Evolutionary conservation across 768 basidiomycete species (phyloP), one percentile per base, ranked within the genome.

Genomic region (Rhodocollybia butyracea): DNA sequence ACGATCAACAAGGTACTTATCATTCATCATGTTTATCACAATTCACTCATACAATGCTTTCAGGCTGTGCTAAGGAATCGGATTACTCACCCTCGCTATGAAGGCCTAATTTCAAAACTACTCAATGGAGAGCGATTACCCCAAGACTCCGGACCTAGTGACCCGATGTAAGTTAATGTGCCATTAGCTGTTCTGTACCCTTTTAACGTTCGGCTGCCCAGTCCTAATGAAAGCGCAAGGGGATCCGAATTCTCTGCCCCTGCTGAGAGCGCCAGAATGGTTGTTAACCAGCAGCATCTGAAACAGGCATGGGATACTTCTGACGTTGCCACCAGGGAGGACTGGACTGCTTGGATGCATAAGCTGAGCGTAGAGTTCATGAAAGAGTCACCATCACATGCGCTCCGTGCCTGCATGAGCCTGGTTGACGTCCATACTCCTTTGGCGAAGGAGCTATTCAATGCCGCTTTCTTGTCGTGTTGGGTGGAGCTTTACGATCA

Each of bases 371-470:
- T 94, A 2, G 94, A 98, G 67, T 89, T 98, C 64, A 95, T 99
- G 89, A 92, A 95, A 65, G 94, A 98, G 60, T 98, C 96, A 0
- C 96, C 97, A 0, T 97, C 94, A 2, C 94, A 96, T 73, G 97
- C 97, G n/a, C 81, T 99, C 36, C 84, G 97, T 41, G 94, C 97
- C 0, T 98, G 96, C 64, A 93, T 94, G 83, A 91, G 85, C 62
- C 74, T 98, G 42, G 94, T 98, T 2, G 92, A 97, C 65, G 85
- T 89, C 7, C 91, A 98, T 68, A 82, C 87, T 21, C 93, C 94
- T 1, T 79, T 98, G 47, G 94, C 94, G 0, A 88, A 89, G 63
- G 96, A 98, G 64, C 74, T 99, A 11, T 98, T 98, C 79, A 98
- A 98, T 67, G 94, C 95, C 3, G 97, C 97, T 0, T 99, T 99